phyloP scores from a whole-genome alignment of 306 rosid genomes.

The Canavalia gladiata region DNA sequence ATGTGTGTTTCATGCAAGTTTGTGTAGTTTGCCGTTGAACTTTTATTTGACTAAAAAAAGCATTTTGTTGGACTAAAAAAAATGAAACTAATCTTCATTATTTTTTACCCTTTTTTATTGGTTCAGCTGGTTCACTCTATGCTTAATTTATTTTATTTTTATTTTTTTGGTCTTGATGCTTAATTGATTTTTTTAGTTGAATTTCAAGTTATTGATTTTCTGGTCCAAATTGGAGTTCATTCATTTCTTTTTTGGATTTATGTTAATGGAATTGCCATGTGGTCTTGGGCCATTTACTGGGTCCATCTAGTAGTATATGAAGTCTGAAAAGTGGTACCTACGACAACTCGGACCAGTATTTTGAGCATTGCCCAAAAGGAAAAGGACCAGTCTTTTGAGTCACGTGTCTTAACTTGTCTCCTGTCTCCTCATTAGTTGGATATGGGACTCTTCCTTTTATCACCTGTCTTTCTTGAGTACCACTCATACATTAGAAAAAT shows the following conservation, averaged over 20 bases:
- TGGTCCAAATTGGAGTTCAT: neutral
- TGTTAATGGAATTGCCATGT: too few relatives aligned
- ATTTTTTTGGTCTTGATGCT: neutral
- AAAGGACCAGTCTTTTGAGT: neutral
- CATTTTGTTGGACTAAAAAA: neutral
- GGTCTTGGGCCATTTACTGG: too few relatives aligned
- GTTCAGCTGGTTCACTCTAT: neutral
- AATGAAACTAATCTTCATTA: neutral
- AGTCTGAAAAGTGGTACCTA: neutral
- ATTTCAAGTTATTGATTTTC: neutral
- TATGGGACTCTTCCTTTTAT: neutral
- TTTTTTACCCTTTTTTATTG: neutral
- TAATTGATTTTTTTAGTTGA: neutral
- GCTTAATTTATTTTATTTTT: neutral
- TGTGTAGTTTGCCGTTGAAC: neutral
- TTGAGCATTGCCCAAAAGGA: neutral
- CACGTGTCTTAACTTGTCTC: neutral
- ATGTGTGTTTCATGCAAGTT: neutral
- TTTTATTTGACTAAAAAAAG: neutral
- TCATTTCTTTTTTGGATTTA: too few relatives aligned
- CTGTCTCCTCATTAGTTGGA: neutral
- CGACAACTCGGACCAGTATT: neutral
- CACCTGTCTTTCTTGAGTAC: neutral
- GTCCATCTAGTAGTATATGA: neutral
- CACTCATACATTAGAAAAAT: too few relatives aligned